Percentiles rank a stretch among this genome's conserved stretches.
phyloP scores from a whole-genome alignment of 345 rosid genomes.

The Eutrema heterophyllum region DNA sequence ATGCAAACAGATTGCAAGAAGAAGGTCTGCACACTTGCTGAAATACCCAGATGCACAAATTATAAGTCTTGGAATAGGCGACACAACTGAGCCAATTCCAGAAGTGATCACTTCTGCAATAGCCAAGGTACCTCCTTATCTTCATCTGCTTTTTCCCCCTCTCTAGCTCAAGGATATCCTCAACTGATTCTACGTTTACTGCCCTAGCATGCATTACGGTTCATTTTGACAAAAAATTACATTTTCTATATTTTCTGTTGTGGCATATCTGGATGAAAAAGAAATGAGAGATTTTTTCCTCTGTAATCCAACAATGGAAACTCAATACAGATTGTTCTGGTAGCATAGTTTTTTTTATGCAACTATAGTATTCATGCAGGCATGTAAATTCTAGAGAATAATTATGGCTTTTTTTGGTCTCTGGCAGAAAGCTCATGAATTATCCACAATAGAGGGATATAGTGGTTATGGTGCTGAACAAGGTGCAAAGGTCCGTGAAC shows the following conservation, averaged over 20 bases:
- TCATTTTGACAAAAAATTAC: neutral
- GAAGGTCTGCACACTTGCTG: conserved; percentile 74
- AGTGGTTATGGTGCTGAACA: conserved; percentile 97
- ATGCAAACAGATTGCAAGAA: conserved; percentile 65
- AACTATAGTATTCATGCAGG: no score
- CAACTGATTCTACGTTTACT: neutral
- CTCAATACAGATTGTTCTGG: neutral
- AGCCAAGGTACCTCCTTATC: conserved; percentile 45
- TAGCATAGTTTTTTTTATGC: neutral
- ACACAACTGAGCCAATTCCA: conserved; percentile 97
- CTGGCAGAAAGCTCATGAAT: conserved; percentile 61
- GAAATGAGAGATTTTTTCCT: neutral
- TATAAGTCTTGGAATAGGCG: conserved; percentile 95
- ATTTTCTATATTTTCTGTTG: neutral
- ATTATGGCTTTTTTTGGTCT: neutral
- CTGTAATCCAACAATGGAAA: neutral
- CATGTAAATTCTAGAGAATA: no score
- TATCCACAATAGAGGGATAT: conserved; percentile 84
- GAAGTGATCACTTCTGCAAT: conserved; percentile 83
- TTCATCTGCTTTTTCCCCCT: neutral
- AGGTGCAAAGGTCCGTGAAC: conserved; percentile 73
- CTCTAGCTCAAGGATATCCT: no score
- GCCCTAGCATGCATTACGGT: neutral
- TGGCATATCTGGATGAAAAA: no score
- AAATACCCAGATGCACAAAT: conserved; percentile 85